phyloP scores from a whole-genome alignment of 1,284 basidiomycete genomes.

The Erythrobasidium hasegawianum region DNA sequence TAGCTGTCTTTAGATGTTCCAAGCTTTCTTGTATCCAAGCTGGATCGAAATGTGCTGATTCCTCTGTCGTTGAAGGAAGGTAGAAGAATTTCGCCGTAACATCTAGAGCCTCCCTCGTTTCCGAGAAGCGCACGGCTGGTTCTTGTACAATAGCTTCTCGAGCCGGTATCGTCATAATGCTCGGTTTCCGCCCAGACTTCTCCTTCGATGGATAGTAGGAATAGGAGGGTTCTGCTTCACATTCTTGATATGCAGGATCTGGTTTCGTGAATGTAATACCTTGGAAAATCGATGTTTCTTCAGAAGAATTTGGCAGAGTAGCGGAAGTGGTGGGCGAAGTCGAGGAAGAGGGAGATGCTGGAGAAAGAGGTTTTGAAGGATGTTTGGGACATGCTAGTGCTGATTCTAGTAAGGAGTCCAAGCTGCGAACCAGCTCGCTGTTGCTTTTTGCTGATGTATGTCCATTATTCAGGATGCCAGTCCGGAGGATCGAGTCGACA shows the following conservation, averaged over 20 bases:
- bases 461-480: constrained; percentile 18
- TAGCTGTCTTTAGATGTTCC: constrained; percentile 19
- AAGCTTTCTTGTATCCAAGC: constrained; percentile 29
- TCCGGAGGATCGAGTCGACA: constrained; percentile 32
- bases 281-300: background rate
- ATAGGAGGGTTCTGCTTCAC: constrained; percentile 20
- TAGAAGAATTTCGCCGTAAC: constrained; percentile 38
- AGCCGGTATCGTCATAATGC: constrained; percentile 29
- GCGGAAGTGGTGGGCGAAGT: too few relatives aligned
- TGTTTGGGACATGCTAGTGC: constrained; percentile 29
- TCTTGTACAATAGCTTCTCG: constrained; percentile 25
- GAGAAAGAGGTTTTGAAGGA: constrained; percentile 19
- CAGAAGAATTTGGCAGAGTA: too few relatives aligned
- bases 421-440: constrained; percentile 33
- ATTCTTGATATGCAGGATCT: constrained; percentile 1
- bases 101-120: constrained; percentile 27
- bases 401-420: constrained; percentile 20
- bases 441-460: constrained; percentile 27
- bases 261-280: background rate
- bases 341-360: constrained; percentile 15
- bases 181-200: background rate
- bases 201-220: constrained; percentile 8
- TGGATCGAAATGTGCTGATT: constrained; percentile 13
- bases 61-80: constrained; percentile 4
- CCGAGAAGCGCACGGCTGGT: constrained; percentile 27